phyloP scores from a whole-genome alignment of 768 basidiomycete genomes.

The Goffeauzyma gilvescens region DNA sequence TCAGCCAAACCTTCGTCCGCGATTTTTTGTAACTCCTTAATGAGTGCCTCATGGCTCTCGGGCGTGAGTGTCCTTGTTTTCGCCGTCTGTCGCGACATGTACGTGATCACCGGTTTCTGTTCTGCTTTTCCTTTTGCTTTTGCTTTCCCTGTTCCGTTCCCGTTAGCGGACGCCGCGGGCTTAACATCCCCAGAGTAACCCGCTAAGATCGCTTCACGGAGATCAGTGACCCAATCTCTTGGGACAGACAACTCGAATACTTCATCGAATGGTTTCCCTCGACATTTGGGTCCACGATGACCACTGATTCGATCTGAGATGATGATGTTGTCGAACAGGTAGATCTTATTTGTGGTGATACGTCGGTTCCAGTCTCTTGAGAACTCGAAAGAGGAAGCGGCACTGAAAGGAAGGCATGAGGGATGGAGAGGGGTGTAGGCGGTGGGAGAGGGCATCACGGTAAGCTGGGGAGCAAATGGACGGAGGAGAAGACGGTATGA shows the following conservation, averaged over 20 bases:
- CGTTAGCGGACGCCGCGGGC: neutral
- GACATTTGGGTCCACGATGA: constrained; percentile 13
- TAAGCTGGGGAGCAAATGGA: too few species aligned
- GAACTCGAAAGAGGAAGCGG: constrained; percentile 12
- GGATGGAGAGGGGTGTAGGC: neutral
- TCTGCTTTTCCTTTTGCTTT: too few species aligned
- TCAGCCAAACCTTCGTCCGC: constrained; percentile 16
- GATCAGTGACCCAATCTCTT: constrained; percentile 13
- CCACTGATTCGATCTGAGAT: constrained; percentile 16
- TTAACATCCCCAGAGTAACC: constrained; percentile 13
- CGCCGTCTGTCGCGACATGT: constrained; percentile 15
- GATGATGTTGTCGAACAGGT: constrained; percentile 10
- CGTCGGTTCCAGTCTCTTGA: constrained; percentile 12
- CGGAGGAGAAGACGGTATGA: neutral
- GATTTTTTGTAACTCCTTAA: constrained; percentile 8
- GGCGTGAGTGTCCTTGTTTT: constrained; percentile 8
- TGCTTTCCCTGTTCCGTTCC: too few species aligned
- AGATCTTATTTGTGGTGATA: constrained; percentile 9
- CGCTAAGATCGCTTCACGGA: constrained; percentile 12
- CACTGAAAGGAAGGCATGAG: constrained; percentile 7
- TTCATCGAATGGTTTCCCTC: constrained; percentile 18
- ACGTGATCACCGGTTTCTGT: constrained; percentile 19
- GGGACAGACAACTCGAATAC: constrained; percentile 16
- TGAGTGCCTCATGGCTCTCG: constrained; percentile 11
- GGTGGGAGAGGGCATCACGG: too few species aligned